Base-by-base conservation (phyloP, 192 early-diverging fungal genomes). In the Umbelopsis ramanniana region DNA sequence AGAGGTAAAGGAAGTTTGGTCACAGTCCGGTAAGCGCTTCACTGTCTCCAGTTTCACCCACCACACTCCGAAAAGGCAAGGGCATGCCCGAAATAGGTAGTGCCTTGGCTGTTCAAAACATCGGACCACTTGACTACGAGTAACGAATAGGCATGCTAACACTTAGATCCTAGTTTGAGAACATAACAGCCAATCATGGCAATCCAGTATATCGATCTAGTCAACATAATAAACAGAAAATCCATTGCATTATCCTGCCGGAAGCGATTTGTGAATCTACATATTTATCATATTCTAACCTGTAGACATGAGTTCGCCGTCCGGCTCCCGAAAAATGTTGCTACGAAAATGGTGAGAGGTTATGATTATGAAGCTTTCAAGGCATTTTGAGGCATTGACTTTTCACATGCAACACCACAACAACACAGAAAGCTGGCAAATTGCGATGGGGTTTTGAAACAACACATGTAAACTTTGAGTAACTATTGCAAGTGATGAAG, bases 11-110 rank as follows among this genome's bases (percentile, higher is more conserved):
- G 19, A 63, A 37, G 57, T 63, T 63, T 26, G 11, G 53, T 54
- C 23, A 26, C 23, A 10, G 12, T 12, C 53, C 53, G 53, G 23
- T 8, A 22, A 54, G 26, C 14, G 57, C 57, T 63, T 63, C 57
- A 63, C 5, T 37, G 12, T 37, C 57, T 63, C 57, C 33, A 63
- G 57, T 63, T 63, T 63, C 57, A 63, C 57, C 57, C 57, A 63
- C 57, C 33, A 37, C 26, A 17, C 29, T 63, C 57, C 29, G 26
- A 63, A 19, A 63, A 63, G 57, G 57, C 57, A 63, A 63, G 23
- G 9, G 26, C 8, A 63, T 63, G 24, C 57, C 57, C 57, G 57
- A 63, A 63, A 37, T 63, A 37, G 57, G 57, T 35, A 19, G 57
- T 35, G 29, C 33, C 26, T 35, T 35, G 17, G 26, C 33, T 63